Base-by-base conservation (phyloP, 2,329 filamentous ascomycete genomes). In the Arthrobotrys sphaeroides region DNA sequence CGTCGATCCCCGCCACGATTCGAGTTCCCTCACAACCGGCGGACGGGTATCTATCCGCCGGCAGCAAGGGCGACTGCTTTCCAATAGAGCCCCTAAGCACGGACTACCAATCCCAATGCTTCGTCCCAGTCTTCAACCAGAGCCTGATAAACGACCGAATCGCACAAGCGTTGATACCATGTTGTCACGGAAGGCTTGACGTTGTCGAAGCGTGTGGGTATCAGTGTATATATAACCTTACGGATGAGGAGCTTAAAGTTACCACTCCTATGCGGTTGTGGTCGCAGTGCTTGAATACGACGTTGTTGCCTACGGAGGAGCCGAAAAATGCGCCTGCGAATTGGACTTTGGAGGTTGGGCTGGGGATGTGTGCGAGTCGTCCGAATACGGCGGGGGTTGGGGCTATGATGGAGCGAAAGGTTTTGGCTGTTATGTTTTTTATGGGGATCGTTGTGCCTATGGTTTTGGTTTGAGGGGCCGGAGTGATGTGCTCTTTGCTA, bases 141-240 rank as follows among this genome's bases (percentile, higher is more conserved):
- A 12, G 26, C n/a, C 10, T 69, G 36, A 69, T 69, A 7, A 61
- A 38, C 28, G 2, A 28, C 18, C 6, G 28, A 20, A 42, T 60
- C 18, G 33, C 47, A 42, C n/a, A 69, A 13, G 43, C 65, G 6
- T 53, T 61, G 0, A 16, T 28, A 2, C 18, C 13, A 4, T 69
- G 65, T 20, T 69, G 65, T 40, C 22, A 60, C 5, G 53, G 65
- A 3, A 33, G 65, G 5, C 38, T 69, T n/a, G 65, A 69, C n/a
- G 33, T 43, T 4, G 65, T 60, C 6, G 65, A 69, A 12, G 53
- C 53, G 5, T 69, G 65, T 33, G 65, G 65, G 18, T 69, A 69
- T 22, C 65, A 69, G 9, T 69, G 65, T 33, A 69, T 69, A 16
- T 22, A 28, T 2, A 60, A 69, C 7, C 42, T 40, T 24, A 60